Percentiles rank a stretch among this genome's conserved stretches.
phyloP scores from a whole-genome alignment of 1,284 basidiomycete genomes.

The Omphalotus olearius region DNA sequence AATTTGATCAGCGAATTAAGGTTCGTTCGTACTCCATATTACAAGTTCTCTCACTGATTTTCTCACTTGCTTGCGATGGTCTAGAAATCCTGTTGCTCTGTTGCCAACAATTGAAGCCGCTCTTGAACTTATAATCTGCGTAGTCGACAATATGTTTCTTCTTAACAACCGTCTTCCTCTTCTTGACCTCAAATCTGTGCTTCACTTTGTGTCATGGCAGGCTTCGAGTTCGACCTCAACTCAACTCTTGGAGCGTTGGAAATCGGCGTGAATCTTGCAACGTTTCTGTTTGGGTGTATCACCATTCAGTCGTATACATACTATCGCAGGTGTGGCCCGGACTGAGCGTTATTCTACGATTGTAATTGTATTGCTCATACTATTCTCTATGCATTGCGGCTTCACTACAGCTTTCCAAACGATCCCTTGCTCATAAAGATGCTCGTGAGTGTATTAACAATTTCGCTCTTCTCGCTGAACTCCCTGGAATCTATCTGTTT shows the following conservation, averaged over 20 bases:
- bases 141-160: too few species aligned
- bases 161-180: too few species aligned
- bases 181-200: too few species aligned
- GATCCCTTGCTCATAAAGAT: conserved; percentile 2
- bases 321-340: conserved; percentile 5
- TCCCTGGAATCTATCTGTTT: background rate
- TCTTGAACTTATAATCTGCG: too few species aligned
- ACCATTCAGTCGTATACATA: conserved; percentile 7
- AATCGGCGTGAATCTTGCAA: background rate
- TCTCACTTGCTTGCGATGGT: too few species aligned
- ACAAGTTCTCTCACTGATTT: too few species aligned
- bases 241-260: conserved; percentile 6
- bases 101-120: too few species aligned
- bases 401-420: background rate
- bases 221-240: background rate
- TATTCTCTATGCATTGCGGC: background rate
- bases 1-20: too few species aligned
- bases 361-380: background rate
- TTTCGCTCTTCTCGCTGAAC: background rate
- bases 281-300: conserved; percentile 7
- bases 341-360: background rate
- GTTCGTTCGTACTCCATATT: too few species aligned
- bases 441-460: background rate
- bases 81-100: too few species aligned
- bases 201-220: too few species aligned